Conservation (phyloP, 73 alveolate genomes). For the Tetrahymena borealis region DNA sequence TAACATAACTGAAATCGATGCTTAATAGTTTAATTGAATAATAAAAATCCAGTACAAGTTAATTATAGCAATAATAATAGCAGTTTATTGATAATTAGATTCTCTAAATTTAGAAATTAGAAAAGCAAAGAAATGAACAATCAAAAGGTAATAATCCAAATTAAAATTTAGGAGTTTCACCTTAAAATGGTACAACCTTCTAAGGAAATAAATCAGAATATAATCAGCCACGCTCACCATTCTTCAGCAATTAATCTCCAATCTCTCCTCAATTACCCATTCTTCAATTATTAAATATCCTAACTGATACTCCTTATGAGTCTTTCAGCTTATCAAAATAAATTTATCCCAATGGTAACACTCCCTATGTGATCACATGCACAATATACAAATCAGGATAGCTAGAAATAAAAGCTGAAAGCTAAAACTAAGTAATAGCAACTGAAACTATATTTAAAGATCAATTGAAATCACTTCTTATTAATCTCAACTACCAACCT, state of each 20-base stretch:
- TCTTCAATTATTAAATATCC: neutral
- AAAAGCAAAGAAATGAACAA: neutral
- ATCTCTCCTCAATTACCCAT: neutral
- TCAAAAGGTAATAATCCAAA: neutral
- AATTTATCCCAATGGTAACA: neutral
- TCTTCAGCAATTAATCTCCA: neutral
- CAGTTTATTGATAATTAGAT: neutral
- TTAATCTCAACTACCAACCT: neutral
- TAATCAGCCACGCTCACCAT: neutral
- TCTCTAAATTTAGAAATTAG: neutral
- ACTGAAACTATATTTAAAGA: neutral
- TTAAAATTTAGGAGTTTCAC: too few relatives aligned
- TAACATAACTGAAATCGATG: neutral
- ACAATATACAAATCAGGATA: neutral
- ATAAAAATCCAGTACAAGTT: neutral
- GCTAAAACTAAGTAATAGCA: neutral
- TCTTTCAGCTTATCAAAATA: neutral
- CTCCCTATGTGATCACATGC: neutral
- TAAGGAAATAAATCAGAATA: too few relatives aligned
- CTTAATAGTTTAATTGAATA: neutral
- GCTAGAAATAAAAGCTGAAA: neutral
- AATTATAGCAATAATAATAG: neutral
- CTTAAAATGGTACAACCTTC: too few relatives aligned
- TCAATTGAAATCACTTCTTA: neutral
- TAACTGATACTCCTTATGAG: neutral